Percentiles rank a stretch among this genome's conserved stretches.
phyloP scores from a whole-genome alignment of 2,329 filamentous ascomycete genomes.

The Hypoxylon sp. region DNA sequence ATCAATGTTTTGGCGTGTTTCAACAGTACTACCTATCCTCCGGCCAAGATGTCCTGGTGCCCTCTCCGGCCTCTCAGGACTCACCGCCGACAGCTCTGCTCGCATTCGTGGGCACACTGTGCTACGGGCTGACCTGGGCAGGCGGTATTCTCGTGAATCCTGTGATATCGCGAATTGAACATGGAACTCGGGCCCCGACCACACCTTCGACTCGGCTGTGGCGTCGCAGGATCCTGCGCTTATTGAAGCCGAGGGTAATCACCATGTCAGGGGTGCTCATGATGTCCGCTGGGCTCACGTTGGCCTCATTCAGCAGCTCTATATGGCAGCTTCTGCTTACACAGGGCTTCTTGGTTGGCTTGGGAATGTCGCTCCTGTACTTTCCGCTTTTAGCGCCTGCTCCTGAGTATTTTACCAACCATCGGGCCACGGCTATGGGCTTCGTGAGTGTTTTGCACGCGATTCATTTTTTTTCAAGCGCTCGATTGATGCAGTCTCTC shows the following conservation, averaged over 20 bases:
- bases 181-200: constrained; percentile 50
- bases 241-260: constrained; percentile 55
- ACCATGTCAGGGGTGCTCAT: constrained; percentile 60
- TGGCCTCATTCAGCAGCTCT: constrained; percentile 57
- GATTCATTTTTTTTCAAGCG: neutral
- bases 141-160: constrained; percentile 66
- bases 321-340: constrained; percentile 61
- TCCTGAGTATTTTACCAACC: constrained; percentile 65
- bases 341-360: constrained; percentile 61
- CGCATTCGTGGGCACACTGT: constrained; percentile 65
- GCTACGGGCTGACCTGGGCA: constrained; percentile 64
- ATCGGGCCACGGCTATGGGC: constrained; percentile 63
- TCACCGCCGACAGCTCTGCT: constrained; percentile 60
- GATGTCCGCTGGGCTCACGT: constrained; percentile 60
- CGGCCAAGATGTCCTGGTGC: constrained; percentile 58
- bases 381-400: constrained; percentile 62
- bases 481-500: neutral
- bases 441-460: constrained; percentile 53
- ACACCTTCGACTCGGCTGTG: constrained; percentile 42
- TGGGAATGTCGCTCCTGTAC: constrained; percentile 62
- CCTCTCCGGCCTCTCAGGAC: constrained; percentile 51
- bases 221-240: constrained; percentile 47
- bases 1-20: constrained; percentile 66
- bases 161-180: constrained; percentile 60
- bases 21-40: constrained; percentile 64